Percentiles rank a stretch among this genome's conserved stretches.
phyloP scores from a whole-genome alignment of 352 stramenopile species.

The Aphanomyces cochlioides region DNA sequence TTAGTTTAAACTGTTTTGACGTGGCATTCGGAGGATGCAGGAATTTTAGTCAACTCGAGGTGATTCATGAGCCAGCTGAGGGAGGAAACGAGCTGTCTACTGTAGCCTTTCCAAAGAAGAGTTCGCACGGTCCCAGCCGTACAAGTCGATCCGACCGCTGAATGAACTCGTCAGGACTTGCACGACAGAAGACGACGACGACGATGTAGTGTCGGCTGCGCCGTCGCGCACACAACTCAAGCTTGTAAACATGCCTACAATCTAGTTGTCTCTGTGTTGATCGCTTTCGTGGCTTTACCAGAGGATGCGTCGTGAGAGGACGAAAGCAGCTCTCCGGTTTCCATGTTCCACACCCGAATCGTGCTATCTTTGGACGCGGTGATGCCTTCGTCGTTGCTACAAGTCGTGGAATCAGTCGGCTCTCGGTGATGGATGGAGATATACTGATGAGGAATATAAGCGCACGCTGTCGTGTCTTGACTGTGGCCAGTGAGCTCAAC shows the following conservation, averaged over 20 bases:
- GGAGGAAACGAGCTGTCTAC: no score
- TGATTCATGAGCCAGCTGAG: no score
- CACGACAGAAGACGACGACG: not conserved
- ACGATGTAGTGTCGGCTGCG: not conserved
- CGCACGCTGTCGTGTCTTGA: constrained; percentile 73
- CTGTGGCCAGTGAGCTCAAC: constrained; percentile 59
- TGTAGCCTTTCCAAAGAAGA: no score
- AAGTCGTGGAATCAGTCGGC: constrained; percentile 33
- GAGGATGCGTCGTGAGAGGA: constrained; percentile 41
- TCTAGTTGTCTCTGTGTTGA: not conserved
- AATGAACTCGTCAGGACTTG: constrained; percentile 18
- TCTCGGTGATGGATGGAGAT: not conserved
- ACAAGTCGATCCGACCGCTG: constrained; percentile 2
- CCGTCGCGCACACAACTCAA: constrained; percentile 26
- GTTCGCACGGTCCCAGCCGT: not conserved
- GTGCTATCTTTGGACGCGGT: constrained; percentile 78
- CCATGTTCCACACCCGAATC: constrained; percentile 64
- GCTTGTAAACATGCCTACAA: constrained; percentile 55
- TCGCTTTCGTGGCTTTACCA: not conserved
- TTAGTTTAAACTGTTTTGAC: no score
- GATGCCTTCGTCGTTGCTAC: constrained; percentile 34
- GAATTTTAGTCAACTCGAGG: no score
- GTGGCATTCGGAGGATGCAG: no score
- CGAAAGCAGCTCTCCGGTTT: constrained; percentile 34
- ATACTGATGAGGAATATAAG: constrained; percentile 42